phyloP scores from a whole-genome alignment of 176 grass and related monocot genomes.

The Calamus simplicifolius region DNA sequence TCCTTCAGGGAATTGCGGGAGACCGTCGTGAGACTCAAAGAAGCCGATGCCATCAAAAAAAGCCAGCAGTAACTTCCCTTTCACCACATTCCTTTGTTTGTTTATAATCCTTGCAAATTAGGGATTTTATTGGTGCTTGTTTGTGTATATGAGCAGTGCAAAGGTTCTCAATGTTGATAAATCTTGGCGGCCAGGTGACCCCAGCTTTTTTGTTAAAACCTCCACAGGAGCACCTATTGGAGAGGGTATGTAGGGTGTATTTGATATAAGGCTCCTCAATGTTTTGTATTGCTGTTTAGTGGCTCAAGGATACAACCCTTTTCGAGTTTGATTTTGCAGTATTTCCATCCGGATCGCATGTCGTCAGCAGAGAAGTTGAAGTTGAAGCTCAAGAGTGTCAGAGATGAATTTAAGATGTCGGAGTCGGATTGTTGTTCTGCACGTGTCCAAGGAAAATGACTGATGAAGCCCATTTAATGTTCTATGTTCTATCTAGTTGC shows the following conservation, averaged over 20 bases:
- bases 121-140: slow-evolving; percentile 3
- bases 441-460: slow-evolving; percentile 63
- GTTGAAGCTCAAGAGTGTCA: slow-evolving; percentile 65
- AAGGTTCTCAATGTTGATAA: slow-evolving; percentile 14
- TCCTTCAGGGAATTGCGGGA: neutral
- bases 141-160: slow-evolving; percentile 24
- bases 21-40: neutral
- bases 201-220: slow-evolving; percentile 41
- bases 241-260: slow-evolving; percentile 43
- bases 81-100: too few relatives aligned
- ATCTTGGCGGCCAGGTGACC: slow-evolving; percentile 21
- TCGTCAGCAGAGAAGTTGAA: slow-evolving; percentile 95
- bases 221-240: slow-evolving; percentile 71
- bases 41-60: neutral
- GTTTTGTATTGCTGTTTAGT: neutral
- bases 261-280: neutral
- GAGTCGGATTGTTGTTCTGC: slow-evolving; percentile 90
- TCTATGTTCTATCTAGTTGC: too few relatives aligned
- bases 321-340: slow-evolving; percentile 38
- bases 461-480: too few relatives aligned
- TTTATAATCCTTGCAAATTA: neutral
- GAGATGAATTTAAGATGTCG: slow-evolving; percentile 93
- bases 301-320: neutral
- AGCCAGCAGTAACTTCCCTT: neutral
- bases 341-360: slow-evolving; percentile 93